Evolutionary conservation across 1,284 basidiomycete genomes (phyloP), one percentile per base, ranked within the genome.

Genomic region (Kalmanozyma brasiliensis): DNA sequence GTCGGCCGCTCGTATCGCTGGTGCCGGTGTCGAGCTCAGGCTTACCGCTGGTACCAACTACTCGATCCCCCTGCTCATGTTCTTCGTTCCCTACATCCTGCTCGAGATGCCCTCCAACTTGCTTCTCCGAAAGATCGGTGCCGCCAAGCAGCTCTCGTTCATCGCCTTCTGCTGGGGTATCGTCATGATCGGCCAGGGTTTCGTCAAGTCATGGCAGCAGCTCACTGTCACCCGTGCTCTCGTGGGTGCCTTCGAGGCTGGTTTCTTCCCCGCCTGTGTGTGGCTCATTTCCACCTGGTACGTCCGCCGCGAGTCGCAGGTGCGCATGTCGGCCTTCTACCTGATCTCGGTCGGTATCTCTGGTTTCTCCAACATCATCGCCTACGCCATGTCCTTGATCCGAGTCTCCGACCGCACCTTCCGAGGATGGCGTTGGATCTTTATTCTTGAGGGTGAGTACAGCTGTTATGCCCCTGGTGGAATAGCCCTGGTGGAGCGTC

Each of bases 221-320:
- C 76, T 86, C 17, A 79, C 81, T 8, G 83, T 77, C 37, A 80
- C 82, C 34, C 81, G 84, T 35, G 78, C 82, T 8, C 61, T 85
- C 2, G 73, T 85, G 34, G 85, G 76, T 46, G 46, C 74, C 11
- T 77, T 78, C 48, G 74, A 77, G 42, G 76, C 76, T n/a, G 73
- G 72, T 9, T 67, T 78, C 60, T 79, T 78, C 65, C 77, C 74
- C 11, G 72, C 74, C 10, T 80, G 78, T 45, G 82, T 83, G 1
- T 84, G 79, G 75, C 76, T 86, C n/a, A 81, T 85, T 56, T 80
- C 83, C 6, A 82, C 78, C 34, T 85, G 84, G 85, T 86, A 85
- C 73, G 83, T 83, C 1, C 82, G 85, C 11, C 78, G 78, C 49
- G 83, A 85, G 68, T 83, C 83, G 49, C 83, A 84, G 43, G 72